Evolutionary conservation across 495 filamentous ascomycete species (phyloP), one percentile per base, ranked within the genome.

Genomic region (Pyrenopolyporus hunteri): DNA sequence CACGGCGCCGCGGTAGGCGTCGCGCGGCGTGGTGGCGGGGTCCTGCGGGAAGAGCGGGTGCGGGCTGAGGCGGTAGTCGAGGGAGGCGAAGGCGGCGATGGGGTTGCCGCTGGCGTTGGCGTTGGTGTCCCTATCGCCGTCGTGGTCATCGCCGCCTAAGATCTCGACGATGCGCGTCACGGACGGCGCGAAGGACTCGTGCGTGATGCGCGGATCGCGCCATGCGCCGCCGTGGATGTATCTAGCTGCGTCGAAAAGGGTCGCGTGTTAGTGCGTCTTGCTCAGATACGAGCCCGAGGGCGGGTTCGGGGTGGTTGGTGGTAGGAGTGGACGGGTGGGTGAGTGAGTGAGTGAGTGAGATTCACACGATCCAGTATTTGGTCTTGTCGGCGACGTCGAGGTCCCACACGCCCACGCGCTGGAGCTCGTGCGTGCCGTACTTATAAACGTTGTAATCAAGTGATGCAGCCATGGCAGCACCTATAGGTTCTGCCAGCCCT

Each of bases 171-270:
- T 76, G 52, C 76, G 72, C 9, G 72, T 63, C 36, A 82, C 70
- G 10, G 80, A 74, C 3, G 78, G 73, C 17, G 71, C 59, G 57
- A 88, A 84, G n/a, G 75, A 74, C 5, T 75, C 57, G 13, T 83
- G 73, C 47, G 78, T 82, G 16, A 86, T 72, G 40, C 69, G 71
- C 39, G 91, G 91, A 67, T 96, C 92, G 54, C 89, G 84, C 89
- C 90, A 97, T 66, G 89, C 92, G 66, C 92, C 92, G 64, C 93
- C 91, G 76, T 96, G 93, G 71, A 96, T 87, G 75, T 85, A 42
- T 42, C 37, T 42, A 92, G 65, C 88, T 85, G 29, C 26, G 36
- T 14, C 13, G 16, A 9, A 16, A 20, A 16, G 17, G 14, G 10
- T 23, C 16, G 9, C 32, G 55, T 32, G 52, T 61, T 63, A 53